phyloP scores from a whole-genome alignment of 2,329 filamentous ascomycete species.

The Alternaria sp. region DNA sequence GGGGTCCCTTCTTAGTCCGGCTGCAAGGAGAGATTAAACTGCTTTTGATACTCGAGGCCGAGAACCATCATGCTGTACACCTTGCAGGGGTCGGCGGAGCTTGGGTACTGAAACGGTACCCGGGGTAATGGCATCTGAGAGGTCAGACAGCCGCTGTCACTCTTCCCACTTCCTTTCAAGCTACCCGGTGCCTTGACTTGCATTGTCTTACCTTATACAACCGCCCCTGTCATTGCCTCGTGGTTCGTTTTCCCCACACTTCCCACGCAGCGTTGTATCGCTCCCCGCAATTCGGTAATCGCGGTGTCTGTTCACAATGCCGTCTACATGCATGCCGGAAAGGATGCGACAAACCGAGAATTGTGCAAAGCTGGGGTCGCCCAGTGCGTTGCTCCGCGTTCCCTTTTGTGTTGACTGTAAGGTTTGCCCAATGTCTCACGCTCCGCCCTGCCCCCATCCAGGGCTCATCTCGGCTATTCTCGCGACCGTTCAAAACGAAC shows the following conservation, averaged over 20 bases:
- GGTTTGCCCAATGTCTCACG: conserved; percentile 22
- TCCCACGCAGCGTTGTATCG: conserved; percentile 34
- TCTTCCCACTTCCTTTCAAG: conserved; percentile 33
- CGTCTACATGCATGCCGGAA: conserved; percentile 1
- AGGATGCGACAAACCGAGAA: conserved; percentile 11
- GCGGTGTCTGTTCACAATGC: conserved; percentile 9
- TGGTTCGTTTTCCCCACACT: conserved; percentile 40
- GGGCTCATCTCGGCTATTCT: conserved; percentile 41
- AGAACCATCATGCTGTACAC: conserved; percentile 44
- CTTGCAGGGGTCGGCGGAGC: conserved; percentile 46
- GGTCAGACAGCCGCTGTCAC: conserved; percentile 29
- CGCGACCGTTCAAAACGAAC: conserved; percentile 25
- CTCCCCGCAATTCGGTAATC: conserved; percentile 42
- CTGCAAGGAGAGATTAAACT: conserved; percentile 49
- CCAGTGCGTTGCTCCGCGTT: conserved; percentile 14
- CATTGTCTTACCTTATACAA: conserved; percentile 15
- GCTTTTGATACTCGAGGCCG: conserved; percentile 43
- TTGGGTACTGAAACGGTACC: conserved; percentile 41
- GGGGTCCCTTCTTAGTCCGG: conserved; percentile 45
- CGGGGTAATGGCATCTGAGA: conserved; percentile 31
- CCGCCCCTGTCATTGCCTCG: conserved; percentile 22
- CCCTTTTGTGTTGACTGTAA: conserved; percentile 22
- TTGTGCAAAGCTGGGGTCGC: conserved; percentile 18
- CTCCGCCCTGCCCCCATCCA: conserved; percentile 20
- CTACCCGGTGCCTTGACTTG: conserved; percentile 28